Base-by-base conservation (phyloP, 2,329 filamentous ascomycete species). In the Byssoonygena ceratinophila region DNA sequence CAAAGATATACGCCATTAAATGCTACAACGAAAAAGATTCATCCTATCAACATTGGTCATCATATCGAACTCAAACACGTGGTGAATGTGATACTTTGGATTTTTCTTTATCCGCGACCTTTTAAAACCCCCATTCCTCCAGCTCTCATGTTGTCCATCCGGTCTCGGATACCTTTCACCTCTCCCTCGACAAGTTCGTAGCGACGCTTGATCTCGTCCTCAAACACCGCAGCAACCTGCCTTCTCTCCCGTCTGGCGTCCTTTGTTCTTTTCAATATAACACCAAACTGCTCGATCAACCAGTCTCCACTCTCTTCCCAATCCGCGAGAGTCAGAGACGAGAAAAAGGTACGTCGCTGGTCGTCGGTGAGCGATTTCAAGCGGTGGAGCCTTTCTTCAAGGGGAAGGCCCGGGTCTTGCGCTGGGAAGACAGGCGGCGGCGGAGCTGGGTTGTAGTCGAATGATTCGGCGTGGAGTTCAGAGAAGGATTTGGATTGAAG, bases 271-370 rank as follows among this genome's bases (percentile, higher is more conserved):
- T 66, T 64, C 34, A 82, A 62, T 37, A 81, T 66, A 3, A 69
- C 64, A 45, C 68, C 68, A 59, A 83, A 81, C 46, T 73, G 71
- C 1, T 76, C 73, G 1, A 82, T 69, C 43, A 83, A 74, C 72
- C 79, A 78, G 53, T 81, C 77, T 2, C 80, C 80, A 20, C 78
- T 76, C 43, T 80, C 74, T 64, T 83, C 80, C 77, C 80, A 82
- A 56, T 82, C 73, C 2, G 70, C 64, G 14, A 81, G 71, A 0
- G 68, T 65, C 37, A 83, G 68, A 8, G 70, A 72, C 1, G 68
- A 65, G 56, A 83, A 75, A 62, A 81, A 79, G 0, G 64, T 58
- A 2, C 63, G 62, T 55, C 79, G 76, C 2, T 73, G 66, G 23
- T 65, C 47, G 0, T 64, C 63, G 20, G 66, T 60, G 12, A 70